phyloP scores from a whole-genome alignment of 192 early-diverging fungal genomes.

The Umbelopsis vinacea region DNA sequence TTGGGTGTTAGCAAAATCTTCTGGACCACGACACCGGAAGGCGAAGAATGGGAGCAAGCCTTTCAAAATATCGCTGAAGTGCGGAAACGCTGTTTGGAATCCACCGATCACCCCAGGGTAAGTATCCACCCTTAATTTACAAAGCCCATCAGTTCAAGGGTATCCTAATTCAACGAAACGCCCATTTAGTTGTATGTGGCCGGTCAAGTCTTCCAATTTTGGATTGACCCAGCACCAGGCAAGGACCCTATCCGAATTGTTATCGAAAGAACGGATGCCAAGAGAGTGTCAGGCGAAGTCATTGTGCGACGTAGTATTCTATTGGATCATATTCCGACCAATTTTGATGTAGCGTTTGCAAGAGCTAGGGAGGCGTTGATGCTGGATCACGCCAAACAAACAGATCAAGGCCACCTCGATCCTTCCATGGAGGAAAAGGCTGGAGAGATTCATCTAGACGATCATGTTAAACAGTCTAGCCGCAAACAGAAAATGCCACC shows the following conservation, averaged over 20 bases:
- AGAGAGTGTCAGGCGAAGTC: slow-evolving; percentile 34
- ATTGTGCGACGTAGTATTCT: slow-evolving; percentile 38
- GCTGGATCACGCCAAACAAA: background rate
- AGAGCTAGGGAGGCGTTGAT: slow-evolving; percentile 38
- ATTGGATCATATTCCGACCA: slow-evolving; percentile 42
- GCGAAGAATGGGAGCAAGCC: slow-evolving; percentile 47
- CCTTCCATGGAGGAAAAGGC: background rate
- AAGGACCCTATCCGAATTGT: slow-evolving; percentile 43
- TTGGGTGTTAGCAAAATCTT: slow-evolving; percentile 50
- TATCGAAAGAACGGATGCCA: slow-evolving; percentile 33
- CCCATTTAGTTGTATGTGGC: slow-evolving; percentile 41
- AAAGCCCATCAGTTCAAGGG: background rate
- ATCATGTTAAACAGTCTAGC: background rate
- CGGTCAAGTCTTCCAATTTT: slow-evolving; percentile 44
- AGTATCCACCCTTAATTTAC: background rate
- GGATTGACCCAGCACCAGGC: slow-evolving; percentile 39
- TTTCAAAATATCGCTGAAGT: slow-evolving; percentile 46
- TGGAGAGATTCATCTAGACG: background rate
- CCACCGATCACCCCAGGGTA: slow-evolving; percentile 49
- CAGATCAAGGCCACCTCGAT: background rate
- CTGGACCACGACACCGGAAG: slow-evolving; percentile 41
- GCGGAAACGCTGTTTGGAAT: slow-evolving; percentile 35
- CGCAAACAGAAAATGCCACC: no score
- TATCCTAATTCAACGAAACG: background rate
- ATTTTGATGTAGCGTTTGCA: slow-evolving; percentile 41